These are phyloP conservation scores for Hygrophorus russula DNA, from an alignment of 768 basidiomycete species.

Conservation along the genomic window DNA sequence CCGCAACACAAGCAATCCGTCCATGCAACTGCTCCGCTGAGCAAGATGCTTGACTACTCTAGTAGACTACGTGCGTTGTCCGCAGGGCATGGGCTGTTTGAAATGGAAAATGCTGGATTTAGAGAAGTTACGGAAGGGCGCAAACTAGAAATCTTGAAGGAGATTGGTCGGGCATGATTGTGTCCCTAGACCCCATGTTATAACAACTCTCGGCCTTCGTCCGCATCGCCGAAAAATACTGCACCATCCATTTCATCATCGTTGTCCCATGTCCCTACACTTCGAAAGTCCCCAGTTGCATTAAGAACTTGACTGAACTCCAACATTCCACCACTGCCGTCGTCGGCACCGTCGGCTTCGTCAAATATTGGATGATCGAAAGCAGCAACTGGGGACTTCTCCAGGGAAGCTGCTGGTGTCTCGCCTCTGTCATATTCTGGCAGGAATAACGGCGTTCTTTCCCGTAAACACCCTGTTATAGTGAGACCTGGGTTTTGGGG, in stretches of 20 bases:
- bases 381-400: constrained; percentile 16
- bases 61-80: constrained; percentile 68
- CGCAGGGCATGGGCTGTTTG: constrained; percentile 74
- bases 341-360: constrained; percentile 19
- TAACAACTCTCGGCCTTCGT: constrained; percentile 56
- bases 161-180: constrained; percentile 51
- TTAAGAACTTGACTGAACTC: constrained; percentile 66
- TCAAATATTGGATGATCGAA: constrained; percentile 28
- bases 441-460: constrained; percentile 60
- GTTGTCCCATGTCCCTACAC: constrained; percentile 55
- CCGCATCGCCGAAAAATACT: constrained; percentile 73
- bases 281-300: constrained; percentile 40
- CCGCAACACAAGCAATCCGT: constrained; percentile 51
- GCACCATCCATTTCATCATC: constrained; percentile 69
- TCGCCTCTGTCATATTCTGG: constrained; percentile 41
- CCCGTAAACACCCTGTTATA: constrained; percentile 17
- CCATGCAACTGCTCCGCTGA: constrained; percentile 65
- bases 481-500: constrained; percentile 20
- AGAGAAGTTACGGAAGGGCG: constrained; percentile 49
- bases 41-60: constrained; percentile 72
- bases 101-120: constrained; percentile 74
- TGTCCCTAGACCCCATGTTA: constrained; percentile 10
- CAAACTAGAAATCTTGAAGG: constrained; percentile 61
- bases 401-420: constrained; percentile 24
- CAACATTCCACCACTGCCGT: constrained; percentile 49